Percentiles rank a stretch among this genome's conserved stretches.
These are phyloP conservation scores for Eimeria maxima DNA, from an alignment of 169 alveolate species.

Conservation along the genomic window DNA sequence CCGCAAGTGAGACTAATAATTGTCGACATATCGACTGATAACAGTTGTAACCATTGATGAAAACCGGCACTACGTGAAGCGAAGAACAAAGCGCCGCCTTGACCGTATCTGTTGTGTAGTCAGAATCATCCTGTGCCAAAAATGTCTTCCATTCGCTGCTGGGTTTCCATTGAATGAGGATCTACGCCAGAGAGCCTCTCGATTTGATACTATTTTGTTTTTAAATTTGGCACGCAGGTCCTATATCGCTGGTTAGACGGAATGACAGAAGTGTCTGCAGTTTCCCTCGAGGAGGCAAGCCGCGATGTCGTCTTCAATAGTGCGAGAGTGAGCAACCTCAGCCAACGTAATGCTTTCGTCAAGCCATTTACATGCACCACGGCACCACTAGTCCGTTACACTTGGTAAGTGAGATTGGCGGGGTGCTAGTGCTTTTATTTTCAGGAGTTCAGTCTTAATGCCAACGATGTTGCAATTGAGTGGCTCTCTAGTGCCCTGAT, in stretches of 20 bases:
- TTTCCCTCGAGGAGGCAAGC: constrained; percentile 70
- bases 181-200: neutral
- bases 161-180: neutral
- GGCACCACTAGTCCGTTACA: neutral
- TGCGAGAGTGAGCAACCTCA: constrained; percentile 23
- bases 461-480: constrained; percentile 63
- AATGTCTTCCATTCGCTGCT: neutral
- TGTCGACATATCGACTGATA: neutral
- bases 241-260: constrained; percentile 73
- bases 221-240: constrained; percentile 26
- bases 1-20: constrained; percentile 49
- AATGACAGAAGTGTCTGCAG: constrained; percentile 73
- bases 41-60: neutral
- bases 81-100: neutral
- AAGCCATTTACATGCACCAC: neutral
- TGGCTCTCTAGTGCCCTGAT: constrained; percentile 81
- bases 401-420: too few relatives aligned
- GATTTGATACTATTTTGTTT: neutral
- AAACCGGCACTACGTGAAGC: neutral
- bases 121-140: neutral
- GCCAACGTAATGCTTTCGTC: neutral
- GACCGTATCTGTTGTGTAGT: neutral
- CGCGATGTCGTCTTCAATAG: constrained; percentile 70
- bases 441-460: constrained; percentile 73
- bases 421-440: too few relatives aligned